Evolutionary conservation across 2,329 filamentous ascomycete species (phyloP).

Genomic region (Beauveria scarabaeidicola): DNA sequence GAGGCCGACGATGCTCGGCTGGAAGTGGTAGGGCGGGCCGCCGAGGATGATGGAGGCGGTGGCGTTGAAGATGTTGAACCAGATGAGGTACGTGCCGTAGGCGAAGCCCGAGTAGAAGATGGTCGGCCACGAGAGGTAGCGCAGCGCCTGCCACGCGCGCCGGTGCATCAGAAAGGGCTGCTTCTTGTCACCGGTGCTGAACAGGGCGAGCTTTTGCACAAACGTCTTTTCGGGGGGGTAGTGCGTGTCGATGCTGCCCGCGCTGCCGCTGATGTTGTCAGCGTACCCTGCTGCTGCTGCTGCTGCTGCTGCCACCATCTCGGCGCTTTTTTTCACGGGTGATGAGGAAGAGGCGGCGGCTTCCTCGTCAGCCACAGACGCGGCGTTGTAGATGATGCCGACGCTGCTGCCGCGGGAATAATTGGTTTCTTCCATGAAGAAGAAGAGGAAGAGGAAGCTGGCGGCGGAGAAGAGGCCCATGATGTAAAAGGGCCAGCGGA

Average conservation of each 20-base stretch:
- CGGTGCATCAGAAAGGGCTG: slow-evolving; percentile 31
- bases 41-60: slow-evolving; percentile 33
- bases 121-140: slow-evolving; percentile 32
- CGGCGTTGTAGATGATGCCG: slow-evolving; percentile 3
- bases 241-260: too few relatives aligned
- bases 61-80: slow-evolving; percentile 36
- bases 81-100: slow-evolving; percentile 34
- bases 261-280: neutral
- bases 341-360: neutral
- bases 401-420: slow-evolving; percentile 31
- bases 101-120: slow-evolving; percentile 35
- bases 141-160: slow-evolving; percentile 28
- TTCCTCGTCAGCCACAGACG: neutral
- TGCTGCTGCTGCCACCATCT: too few relatives aligned
- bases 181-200: slow-evolving; percentile 17
- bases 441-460: slow-evolving; percentile 34
- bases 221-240: slow-evolving; percentile 29
- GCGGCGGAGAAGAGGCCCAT: slow-evolving; percentile 29
- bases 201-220: slow-evolving; percentile 32
- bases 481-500: slow-evolving; percentile 36
- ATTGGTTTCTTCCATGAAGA: slow-evolving; percentile 53
- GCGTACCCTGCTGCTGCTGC: neutral
- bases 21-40: slow-evolving; percentile 29
- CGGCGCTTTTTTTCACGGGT: neutral
- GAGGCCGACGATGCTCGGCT: slow-evolving; percentile 29